Conservation (phyloP, 129 eudicot species). For the Chrysanthemum lavandulifolium region DNA sequence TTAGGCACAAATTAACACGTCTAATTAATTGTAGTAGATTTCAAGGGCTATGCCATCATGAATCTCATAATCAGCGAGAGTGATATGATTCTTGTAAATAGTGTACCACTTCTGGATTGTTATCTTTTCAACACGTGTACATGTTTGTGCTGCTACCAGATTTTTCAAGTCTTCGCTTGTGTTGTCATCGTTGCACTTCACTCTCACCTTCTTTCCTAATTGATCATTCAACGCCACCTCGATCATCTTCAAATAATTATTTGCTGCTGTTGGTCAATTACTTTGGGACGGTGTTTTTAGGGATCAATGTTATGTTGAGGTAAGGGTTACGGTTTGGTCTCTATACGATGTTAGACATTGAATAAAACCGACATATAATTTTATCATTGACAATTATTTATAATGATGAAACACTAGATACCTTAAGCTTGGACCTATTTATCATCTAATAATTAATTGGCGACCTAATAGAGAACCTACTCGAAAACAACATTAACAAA, state of each 20-base stretch:
- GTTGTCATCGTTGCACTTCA: slow-evolving; percentile 91
- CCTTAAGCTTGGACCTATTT: too few species aligned
- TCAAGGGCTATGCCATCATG: slow-evolving; percentile 97
- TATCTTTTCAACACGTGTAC: slow-evolving; percentile 81
- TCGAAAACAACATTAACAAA: too few species aligned
- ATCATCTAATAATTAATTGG: too few species aligned
- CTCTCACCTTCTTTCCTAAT: slow-evolving; percentile 86
- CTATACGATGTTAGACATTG: too few species aligned
- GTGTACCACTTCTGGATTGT: slow-evolving; percentile 86
- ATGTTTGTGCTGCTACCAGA: slow-evolving; percentile 89
- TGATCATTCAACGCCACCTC: slow-evolving; percentile 95
- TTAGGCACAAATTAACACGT: too few species aligned
- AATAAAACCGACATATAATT: too few species aligned
- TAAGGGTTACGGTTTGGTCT: too few species aligned
- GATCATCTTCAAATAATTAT: slow-evolving; percentile 46
- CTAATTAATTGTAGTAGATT: slow-evolving; percentile 64
- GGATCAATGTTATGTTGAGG: too few species aligned
- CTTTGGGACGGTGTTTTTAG: neutral
- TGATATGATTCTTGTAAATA: slow-evolving; percentile 80
- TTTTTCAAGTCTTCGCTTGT: slow-evolving; percentile 86
- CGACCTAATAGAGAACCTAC: too few species aligned
- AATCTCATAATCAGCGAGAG: slow-evolving; percentile 78
- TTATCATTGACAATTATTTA: too few species aligned
- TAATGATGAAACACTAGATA: too few species aligned
- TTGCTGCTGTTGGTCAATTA: neutral